A percentile compares a stretch with the other conserved stretches of the same genome.
Conservation (phyloP, 371 early-diverging fungal genomes). For the Apophysomyces ossiformis region DNA sequence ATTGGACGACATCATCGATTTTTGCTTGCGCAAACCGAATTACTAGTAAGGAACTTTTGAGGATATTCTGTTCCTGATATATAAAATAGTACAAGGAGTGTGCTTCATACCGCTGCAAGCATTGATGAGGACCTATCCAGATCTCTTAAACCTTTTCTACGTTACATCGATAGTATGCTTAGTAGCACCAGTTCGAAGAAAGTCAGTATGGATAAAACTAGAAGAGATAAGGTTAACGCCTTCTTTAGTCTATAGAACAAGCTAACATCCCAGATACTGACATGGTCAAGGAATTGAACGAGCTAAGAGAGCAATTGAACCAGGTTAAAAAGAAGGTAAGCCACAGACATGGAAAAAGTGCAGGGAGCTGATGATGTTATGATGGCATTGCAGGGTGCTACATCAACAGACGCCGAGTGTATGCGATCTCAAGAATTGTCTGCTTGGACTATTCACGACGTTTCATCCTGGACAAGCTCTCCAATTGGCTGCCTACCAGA, state of each 20-base stretch:
- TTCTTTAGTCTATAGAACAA: not conserved
- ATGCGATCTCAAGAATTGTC: not conserved
- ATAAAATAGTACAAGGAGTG: slow-evolving; percentile 32
- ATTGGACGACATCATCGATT: slow-evolving; percentile 43
- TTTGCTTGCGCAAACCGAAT: slow-evolving; percentile 40
- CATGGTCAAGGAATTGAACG: slow-evolving; percentile 23
- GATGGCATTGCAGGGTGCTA: not conserved
- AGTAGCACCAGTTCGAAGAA: slow-evolving; percentile 22
- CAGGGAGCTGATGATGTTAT: not conserved
- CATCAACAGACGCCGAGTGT: slow-evolving; percentile 15
- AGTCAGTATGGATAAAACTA: slow-evolving; percentile 10
- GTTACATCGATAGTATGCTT: slow-evolving; percentile 41
- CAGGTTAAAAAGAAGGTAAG: slow-evolving; percentile 15
- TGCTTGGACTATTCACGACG: slow-evolving; percentile 35
- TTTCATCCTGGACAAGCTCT: slow-evolving; percentile 35
- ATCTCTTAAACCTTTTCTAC: slow-evolving; percentile 36
- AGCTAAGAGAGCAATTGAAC: slow-evolving; percentile 27
- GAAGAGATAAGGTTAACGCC: not conserved
- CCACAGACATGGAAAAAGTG: too few species aligned
- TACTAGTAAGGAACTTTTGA: slow-evolving; percentile 38
- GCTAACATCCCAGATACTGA: not conserved
- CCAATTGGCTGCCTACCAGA: slow-evolving; percentile 50
- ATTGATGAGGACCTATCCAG: slow-evolving; percentile 23
- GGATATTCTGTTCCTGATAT: not conserved
- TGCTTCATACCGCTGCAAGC: slow-evolving; percentile 30